Conservation (phyloP, 2,329 filamentous ascomycete species). For the Aspergillus costaricaensis region DNA sequence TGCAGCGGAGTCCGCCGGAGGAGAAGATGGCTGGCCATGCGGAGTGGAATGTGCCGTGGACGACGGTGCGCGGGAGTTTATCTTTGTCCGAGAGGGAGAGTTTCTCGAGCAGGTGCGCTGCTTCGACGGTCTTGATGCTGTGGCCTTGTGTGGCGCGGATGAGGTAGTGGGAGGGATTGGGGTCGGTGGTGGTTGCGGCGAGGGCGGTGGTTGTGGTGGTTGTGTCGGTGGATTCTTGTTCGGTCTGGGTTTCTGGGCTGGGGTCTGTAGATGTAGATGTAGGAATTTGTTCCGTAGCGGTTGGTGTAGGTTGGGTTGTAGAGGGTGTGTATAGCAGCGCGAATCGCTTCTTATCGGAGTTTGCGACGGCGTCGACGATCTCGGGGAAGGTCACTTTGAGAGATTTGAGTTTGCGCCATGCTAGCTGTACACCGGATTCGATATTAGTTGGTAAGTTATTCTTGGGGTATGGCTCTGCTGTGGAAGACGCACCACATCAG, state of each 20-base stretch:
- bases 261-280: neutral
- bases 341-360: conserved; percentile 91
- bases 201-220: conserved; percentile 40
- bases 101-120: conserved; percentile 68
- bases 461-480: neutral
- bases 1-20: conserved; percentile 75
- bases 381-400: conserved; percentile 76
- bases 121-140: conserved; percentile 71
- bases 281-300: neutral
- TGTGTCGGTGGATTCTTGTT: neutral
- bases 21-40: conserved; percentile 74
- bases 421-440: conserved; percentile 44
- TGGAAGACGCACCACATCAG: conserved; percentile 55
- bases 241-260: neutral
- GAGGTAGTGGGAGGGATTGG: conserved; percentile 69
- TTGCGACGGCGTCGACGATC: conserved; percentile 66
- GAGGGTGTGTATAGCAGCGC: conserved; percentile 63
- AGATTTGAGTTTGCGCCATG: conserved; percentile 63
- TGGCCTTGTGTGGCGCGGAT: conserved; percentile 97
- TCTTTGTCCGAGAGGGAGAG: conserved; percentile 60
- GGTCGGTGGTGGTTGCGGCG: conserved; percentile 47
- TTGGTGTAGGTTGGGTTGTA: conserved; percentile 21
- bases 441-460: neutral
- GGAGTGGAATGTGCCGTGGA: conserved; percentile 87
- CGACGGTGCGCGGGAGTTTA: conserved; percentile 63